Evolutionary conservation across 1,139 yeast genomes (phyloP).

Genomic region (Suhomyces maxii): DNA sequence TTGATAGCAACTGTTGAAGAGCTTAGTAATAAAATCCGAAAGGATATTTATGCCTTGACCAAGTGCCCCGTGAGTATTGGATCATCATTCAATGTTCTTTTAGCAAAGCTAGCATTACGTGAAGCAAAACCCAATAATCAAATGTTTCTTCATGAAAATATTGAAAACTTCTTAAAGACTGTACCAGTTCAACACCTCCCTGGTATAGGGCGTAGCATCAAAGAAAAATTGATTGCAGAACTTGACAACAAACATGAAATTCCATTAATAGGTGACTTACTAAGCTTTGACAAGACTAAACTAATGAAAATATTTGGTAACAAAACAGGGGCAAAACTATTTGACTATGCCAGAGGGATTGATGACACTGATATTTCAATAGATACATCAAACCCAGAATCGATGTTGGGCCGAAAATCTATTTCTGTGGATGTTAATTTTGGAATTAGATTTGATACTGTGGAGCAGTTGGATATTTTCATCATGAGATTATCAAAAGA

Average conservation of each 20-base stretch:
- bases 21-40: slow-evolving; percentile 44
- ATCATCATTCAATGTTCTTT: slow-evolving; percentile 63
- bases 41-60: slow-evolving; percentile 46
- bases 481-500: slow-evolving; percentile 60
- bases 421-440: slow-evolving; percentile 88
- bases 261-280: slow-evolving; percentile 34
- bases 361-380: slow-evolving; percentile 61
- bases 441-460: slow-evolving; percentile 75
- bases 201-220: slow-evolving; percentile 71
- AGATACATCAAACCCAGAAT: slow-evolving; percentile 46
- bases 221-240: slow-evolving; percentile 36
- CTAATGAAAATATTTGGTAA: slow-evolving; percentile 58
- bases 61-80: slow-evolving; percentile 79
- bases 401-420: slow-evolving; percentile 59
- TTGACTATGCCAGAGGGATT: slow-evolving; percentile 60
- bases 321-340: slow-evolving; percentile 67
- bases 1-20: slow-evolving; percentile 19
- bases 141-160: slow-evolving; percentile 33
- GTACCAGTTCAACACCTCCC: slow-evolving; percentile 67
- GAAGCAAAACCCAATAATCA: slow-evolving; percentile 82
- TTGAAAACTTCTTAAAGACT: slow-evolving; percentile 38
- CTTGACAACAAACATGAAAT: slow-evolving; percentile 13
- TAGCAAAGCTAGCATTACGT: slow-evolving; percentile 76
- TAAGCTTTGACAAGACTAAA: slow-evolving; percentile 30
- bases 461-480: slow-evolving; percentile 64